A percentile compares a stretch with the other conserved stretches of the same genome.
Evolutionary conservation across 225 moss, liverwort and hornwort genomes (phyloP).

Genomic region (Bryoerythrophyllum caledonicum): DNA sequence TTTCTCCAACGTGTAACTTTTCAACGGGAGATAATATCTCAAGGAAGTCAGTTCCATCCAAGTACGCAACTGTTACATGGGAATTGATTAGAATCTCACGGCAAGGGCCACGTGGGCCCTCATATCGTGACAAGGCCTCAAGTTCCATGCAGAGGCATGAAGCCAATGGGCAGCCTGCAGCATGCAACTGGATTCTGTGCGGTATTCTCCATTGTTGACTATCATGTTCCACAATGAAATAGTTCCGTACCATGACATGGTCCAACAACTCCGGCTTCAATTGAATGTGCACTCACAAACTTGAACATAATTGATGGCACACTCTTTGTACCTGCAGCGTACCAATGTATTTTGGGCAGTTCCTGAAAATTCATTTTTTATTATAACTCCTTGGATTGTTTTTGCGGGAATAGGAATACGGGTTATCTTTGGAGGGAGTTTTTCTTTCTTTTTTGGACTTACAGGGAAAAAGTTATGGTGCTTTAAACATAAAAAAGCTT

Average conservation of each 20-base stretch:
- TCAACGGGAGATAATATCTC: neutral
- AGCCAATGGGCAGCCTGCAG: constrained; percentile 19
- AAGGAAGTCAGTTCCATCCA: neutral
- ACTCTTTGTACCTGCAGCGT: too few relatives aligned
- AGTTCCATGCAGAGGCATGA: constrained; percentile 35
- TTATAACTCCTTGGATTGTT: too few relatives aligned
- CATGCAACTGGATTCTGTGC: neutral
- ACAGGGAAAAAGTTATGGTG: too few relatives aligned
- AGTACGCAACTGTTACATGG: too few relatives aligned
- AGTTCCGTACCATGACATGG: neutral
- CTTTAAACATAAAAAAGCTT: too few relatives aligned
- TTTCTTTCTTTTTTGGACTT: too few relatives aligned
- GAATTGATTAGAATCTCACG: neutral
- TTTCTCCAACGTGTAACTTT: too few relatives aligned
- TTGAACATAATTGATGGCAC: neutral
- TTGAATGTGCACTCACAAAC: neutral
- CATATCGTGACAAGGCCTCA: constrained; percentile 23
- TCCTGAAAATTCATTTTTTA: too few relatives aligned
- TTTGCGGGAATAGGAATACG: too few relatives aligned
- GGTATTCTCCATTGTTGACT: neutral
- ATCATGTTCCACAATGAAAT: neutral
- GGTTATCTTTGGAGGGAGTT: too few relatives aligned
- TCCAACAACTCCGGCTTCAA: neutral
- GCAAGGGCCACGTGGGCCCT: constrained; percentile 15
- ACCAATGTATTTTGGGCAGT: too few relatives aligned